A percentile compares a stretch with the other conserved stretches of the same genome.
These are phyloP conservation scores for Aspergillus felis DNA, from an alignment of 2,329 filamentous ascomycete genomes.

Conservation along the genomic window DNA sequence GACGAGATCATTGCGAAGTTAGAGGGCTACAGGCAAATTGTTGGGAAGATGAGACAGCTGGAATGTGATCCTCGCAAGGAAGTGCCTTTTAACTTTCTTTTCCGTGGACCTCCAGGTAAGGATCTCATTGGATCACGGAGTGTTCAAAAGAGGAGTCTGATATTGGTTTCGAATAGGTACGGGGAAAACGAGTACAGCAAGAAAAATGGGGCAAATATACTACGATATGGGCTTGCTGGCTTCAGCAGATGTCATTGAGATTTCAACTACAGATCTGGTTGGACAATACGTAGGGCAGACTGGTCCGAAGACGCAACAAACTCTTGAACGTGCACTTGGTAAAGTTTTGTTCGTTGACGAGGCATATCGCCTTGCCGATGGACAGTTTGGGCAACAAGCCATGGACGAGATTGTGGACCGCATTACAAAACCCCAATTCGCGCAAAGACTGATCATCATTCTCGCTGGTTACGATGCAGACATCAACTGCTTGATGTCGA, in stretches of 20 bases:
- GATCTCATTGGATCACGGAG: neutral
- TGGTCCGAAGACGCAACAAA: slow-evolving; percentile 59
- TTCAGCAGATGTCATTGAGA: slow-evolving; percentile 58
- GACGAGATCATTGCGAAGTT: slow-evolving; percentile 54
- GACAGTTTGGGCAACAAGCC: slow-evolving; percentile 54
- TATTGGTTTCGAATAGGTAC: slow-evolving; percentile 45
- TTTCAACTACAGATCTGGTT: slow-evolving; percentile 65
- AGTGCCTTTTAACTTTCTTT: slow-evolving; percentile 66
- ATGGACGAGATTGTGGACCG: slow-evolving; percentile 51
- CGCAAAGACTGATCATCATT: slow-evolving; percentile 61
- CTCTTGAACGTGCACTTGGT: slow-evolving; percentile 60
- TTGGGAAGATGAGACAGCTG: slow-evolving; percentile 48
- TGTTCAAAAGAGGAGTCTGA: too few relatives aligned
- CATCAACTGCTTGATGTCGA: slow-evolving; percentile 59
- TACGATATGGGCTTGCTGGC: slow-evolving; percentile 70
- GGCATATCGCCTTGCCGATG: slow-evolving; percentile 61
- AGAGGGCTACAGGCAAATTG: slow-evolving; percentile 52
- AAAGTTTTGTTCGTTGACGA: slow-evolving; percentile 70
- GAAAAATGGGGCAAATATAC: slow-evolving; percentile 71
- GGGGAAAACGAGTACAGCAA: slow-evolving; percentile 68
- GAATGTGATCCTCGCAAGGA: slow-evolving; percentile 54
- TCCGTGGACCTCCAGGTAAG: slow-evolving; percentile 61
- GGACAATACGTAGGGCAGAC: slow-evolving; percentile 68
- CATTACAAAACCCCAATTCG: slow-evolving; percentile 55
- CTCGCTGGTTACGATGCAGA: slow-evolving; percentile 65